Evolutionary conservation across 2,329 filamentous ascomycete genomes (phyloP).

Genomic region (Arthrobotrys musiformis): DNA sequence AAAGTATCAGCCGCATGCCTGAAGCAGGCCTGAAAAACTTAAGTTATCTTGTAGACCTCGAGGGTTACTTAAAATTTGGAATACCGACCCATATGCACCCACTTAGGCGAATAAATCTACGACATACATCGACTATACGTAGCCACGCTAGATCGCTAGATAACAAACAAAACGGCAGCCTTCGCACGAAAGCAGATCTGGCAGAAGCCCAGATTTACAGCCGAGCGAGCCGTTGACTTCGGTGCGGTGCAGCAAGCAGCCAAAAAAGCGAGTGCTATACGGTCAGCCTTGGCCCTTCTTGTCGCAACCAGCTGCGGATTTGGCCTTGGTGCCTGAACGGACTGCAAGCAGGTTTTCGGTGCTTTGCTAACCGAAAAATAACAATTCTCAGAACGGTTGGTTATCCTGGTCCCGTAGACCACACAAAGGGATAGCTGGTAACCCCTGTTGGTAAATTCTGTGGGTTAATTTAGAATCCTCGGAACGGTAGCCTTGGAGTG

Average conservation of each 20-base stretch:
- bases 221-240: not conserved
- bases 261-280: slow-evolving; percentile 11
- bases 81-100: too few species aligned
- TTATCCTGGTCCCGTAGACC: too few species aligned
- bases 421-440: too few species aligned
- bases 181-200: not conserved
- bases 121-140: not conserved
- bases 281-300: slow-evolving; percentile 14
- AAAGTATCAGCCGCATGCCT: not conserved
- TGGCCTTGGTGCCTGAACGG: slow-evolving; percentile 13
- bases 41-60: too few species aligned
- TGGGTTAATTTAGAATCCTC: slow-evolving; percentile 12
- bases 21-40: not conserved
- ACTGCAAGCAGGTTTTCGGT: too few species aligned
- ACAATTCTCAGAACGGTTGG: too few species aligned
- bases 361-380: too few species aligned
- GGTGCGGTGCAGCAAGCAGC: not conserved
- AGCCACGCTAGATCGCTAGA: not conserved
- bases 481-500: not conserved
- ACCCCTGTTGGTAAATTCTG: not conserved
- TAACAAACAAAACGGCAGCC: not conserved
- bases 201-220: not conserved
- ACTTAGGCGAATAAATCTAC: too few species aligned
- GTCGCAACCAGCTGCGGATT: not conserved
- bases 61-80: too few species aligned